Conservation (phyloP, 768 basidiomycete species). For the Psilocybe sp. region DNA sequence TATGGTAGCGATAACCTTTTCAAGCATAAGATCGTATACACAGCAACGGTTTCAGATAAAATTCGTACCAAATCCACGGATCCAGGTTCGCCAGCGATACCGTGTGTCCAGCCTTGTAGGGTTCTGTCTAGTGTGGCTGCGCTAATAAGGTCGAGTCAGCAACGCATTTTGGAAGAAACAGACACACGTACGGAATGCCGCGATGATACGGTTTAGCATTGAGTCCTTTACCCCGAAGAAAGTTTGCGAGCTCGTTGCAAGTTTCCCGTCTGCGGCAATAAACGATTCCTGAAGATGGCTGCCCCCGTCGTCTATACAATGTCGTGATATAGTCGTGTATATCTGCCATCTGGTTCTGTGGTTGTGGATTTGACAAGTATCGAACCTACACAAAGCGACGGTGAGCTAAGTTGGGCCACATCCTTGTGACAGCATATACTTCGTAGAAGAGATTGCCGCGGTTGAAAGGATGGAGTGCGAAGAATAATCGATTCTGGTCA, state of each 20-base stretch:
- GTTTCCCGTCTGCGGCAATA: slow-evolving; percentile 70
- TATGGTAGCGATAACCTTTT: slow-evolving; percentile 72
- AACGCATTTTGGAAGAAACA: not conserved
- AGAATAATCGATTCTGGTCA: slow-evolving; percentile 50
- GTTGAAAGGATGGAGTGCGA: slow-evolving; percentile 79
- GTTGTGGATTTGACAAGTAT: slow-evolving; percentile 54
- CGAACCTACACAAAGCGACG: too few species aligned
- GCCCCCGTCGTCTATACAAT: slow-evolving; percentile 56
- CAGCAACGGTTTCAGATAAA: not conserved
- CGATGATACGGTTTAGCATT: slow-evolving; percentile 74
- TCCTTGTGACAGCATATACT: too few species aligned
- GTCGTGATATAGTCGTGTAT: slow-evolving; percentile 64
- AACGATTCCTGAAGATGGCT: slow-evolving; percentile 68
- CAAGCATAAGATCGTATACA: not conserved
- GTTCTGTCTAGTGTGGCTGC: slow-evolving; percentile 51
- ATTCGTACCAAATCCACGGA: slow-evolving; percentile 61
- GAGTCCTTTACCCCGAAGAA: slow-evolving; percentile 64
- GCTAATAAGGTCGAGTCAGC: slow-evolving; percentile 24
- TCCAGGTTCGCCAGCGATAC: slow-evolving; percentile 43
- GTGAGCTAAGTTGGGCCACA: too few species aligned
- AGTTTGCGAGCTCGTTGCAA: slow-evolving; percentile 66
- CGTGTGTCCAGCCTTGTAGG: slow-evolving; percentile 55
- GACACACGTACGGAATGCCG: slow-evolving; percentile 50
- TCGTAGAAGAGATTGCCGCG: slow-evolving; percentile 80
- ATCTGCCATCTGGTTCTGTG: slow-evolving; percentile 56